A percentile compares a stretch with the other conserved stretches of the same genome.
These are phyloP conservation scores for Neofusicoccum ribis DNA, from an alignment of 2,329 filamentous ascomycete species.

Conservation along the genomic window DNA sequence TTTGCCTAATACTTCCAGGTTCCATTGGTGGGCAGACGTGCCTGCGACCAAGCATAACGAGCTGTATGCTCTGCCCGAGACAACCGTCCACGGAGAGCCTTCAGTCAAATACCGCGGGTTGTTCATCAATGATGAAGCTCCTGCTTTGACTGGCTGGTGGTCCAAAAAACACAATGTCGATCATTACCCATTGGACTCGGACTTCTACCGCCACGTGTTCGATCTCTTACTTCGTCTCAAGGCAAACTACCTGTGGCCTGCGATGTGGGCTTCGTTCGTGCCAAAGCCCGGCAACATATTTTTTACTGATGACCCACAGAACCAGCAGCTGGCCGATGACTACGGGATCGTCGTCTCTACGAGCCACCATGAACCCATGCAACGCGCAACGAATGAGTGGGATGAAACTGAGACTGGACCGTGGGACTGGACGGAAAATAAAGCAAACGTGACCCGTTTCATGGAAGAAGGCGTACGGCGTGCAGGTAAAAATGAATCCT, in stretches of 20 bases:
- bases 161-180: conserved; percentile 16
- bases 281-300: conserved; percentile 25
- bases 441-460: conserved; percentile 23
- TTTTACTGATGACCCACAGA: conserved; percentile 26
- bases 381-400: conserved; percentile 26
- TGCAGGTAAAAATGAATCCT: conserved; percentile 20
- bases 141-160: conserved; percentile 23
- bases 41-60: conserved; percentile 18
- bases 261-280: conserved; percentile 25
- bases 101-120: conserved; percentile 23
- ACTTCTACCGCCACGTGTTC: conserved; percentile 22
- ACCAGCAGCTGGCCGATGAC: conserved; percentile 24
- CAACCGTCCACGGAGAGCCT: conserved; percentile 21
- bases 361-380: conserved; percentile 27
- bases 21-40: conserved; percentile 24
- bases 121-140: conserved; percentile 25
- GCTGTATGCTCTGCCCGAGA: conserved; percentile 18
- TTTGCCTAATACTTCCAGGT: not conserved
- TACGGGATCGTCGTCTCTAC: conserved; percentile 26
- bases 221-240: conserved; percentile 23
- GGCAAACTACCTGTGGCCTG: conserved; percentile 27
- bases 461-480: conserved; percentile 23
- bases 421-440: conserved; percentile 24
- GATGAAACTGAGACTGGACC: conserved; percentile 5
- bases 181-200: conserved; percentile 16